A percentile compares a stretch with the other conserved stretches of the same genome.
Conservation (phyloP, 306 rosid genomes). For the Begonia masoniana region DNA sequence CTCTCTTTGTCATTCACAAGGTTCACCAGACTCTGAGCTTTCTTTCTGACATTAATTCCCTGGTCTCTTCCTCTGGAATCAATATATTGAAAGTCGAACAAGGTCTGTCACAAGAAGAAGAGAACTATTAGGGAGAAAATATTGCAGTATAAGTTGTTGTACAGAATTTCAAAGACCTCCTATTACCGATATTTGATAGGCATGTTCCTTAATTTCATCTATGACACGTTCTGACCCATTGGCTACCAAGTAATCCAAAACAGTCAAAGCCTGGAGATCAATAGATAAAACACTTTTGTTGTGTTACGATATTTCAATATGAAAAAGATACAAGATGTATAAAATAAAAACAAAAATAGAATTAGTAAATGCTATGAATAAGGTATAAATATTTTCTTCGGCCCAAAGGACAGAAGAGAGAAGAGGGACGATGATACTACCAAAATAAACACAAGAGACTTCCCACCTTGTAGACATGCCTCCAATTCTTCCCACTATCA, state of each 20-base stretch:
- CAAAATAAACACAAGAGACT: not conserved
- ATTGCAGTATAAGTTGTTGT: conserved; percentile 6
- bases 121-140: not conserved
- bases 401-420: no score
- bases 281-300: not conserved
- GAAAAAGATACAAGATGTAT: no score
- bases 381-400: no score
- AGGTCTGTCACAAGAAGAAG: conserved; percentile 32
- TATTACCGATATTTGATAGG: conserved; percentile 91
- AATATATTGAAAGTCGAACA: conserved; percentile 67
- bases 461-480: conserved; percentile 93
- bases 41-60: conserved; percentile 85
- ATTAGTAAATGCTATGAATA: no score
- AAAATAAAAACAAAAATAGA: no score
- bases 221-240: conserved; percentile 92
- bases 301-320: not conserved
- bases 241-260: conserved; percentile 88
- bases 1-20: conserved; percentile 88
- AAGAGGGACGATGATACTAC: no score
- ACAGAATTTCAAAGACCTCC: not conserved
- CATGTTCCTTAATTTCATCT: conserved; percentile 92
- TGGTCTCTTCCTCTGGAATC: conserved; percentile 92
- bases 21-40: conserved; percentile 65
- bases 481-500: conserved; percentile 99
- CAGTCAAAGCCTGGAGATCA: conserved; percentile 66